Base-by-base conservation (phyloP, 1,139 yeast species). In the Magnusiomyces ingens region DNA sequence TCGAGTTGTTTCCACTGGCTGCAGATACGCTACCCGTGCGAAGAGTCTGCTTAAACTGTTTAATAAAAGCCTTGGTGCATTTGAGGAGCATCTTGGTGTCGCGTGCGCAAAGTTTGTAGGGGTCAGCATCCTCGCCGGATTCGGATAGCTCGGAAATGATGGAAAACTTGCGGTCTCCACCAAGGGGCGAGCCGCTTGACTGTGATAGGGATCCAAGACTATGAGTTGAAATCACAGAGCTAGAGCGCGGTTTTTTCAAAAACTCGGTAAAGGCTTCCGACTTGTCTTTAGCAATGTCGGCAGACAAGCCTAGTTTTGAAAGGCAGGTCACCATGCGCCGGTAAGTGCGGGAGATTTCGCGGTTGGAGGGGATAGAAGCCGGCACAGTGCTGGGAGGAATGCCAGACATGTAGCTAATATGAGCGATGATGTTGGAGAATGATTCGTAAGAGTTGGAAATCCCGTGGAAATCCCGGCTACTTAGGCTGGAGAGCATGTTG, bases 301-400 rank as follows among this genome's bases (percentile, higher is more conserved):
- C 59, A 18, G 60, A 53, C 42, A 62, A 52, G 22, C 62, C 62
- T 10, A 61, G 53, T 35, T 62, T 59, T 43, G 63, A 58, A 38
- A 64, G 49, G n/a, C 59, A 51, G 18, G 60, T 60, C 57, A 64
- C 59, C 58, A 62, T 59, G 17, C 60, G 55, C 19, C 66, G 58
- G 49, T 58, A 65, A 15, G 62, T 54, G 12, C 60, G 55, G 11
- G 66, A 58, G 15, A 64, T 53, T 11, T 59, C 64, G 11, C 59
- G 51, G 38, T 58, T 54, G 18, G 63, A 62, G 2, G 57, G 41
- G 11, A 35, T 22, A 15, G 60, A 49, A 6, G 62, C 56, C 8
- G 66, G 67, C 21, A 58, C 55, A 1, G 67, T 58, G 13, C 67
- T 67, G 11, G 65, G 64, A 2, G 67, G 67, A 40, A 64, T 60